A percentile compares a stretch with the other conserved stretches of the same genome.
These are phyloP conservation scores for Solanum ossicruentum DNA, from an alignment of 257 asterid genomes.

Conservation along the genomic window DNA sequence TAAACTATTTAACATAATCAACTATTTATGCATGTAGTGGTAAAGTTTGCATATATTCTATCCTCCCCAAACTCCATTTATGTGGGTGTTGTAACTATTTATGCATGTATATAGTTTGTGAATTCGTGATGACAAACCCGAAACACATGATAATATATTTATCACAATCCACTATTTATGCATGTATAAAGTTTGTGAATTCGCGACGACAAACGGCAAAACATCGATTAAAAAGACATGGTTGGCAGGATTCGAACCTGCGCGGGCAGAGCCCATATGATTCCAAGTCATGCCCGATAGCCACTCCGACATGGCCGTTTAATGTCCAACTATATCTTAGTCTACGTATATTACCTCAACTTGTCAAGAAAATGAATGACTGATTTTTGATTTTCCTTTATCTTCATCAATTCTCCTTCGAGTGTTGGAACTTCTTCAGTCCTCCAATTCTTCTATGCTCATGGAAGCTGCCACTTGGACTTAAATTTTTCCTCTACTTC, in stretches of 20 bases:
- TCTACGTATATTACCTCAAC: accelerated
- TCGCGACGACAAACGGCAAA: not conserved
- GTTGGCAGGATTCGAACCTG: slow-evolving; percentile 99
- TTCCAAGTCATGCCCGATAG: slow-evolving; percentile 99
- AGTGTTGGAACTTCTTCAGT: not conserved
- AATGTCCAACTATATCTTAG: accelerated
- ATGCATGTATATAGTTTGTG: no score
- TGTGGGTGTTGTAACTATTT: no score
- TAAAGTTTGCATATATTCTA: no score
- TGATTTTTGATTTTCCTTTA: not conserved
- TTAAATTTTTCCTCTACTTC: not conserved
- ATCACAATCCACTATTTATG: no score
- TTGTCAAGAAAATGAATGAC: not conserved
- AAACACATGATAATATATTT: no score
- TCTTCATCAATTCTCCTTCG: not conserved
- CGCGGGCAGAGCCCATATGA: slow-evolving; percentile 99
- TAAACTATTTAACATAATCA: no score
- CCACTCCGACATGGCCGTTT: slow-evolving; percentile 99
- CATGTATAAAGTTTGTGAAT: not conserved
- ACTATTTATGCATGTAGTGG: no score
- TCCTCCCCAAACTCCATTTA: no score
- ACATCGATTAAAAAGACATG: slow-evolving; percentile 7
- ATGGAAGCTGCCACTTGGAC: not conserved
- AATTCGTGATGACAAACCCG: no score
- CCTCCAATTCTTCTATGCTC: not conserved